These are phyloP conservation scores for Aegilops bicornis DNA, from an alignment of 176 grass and related monocot genomes.

Conservation along the genomic window DNA sequence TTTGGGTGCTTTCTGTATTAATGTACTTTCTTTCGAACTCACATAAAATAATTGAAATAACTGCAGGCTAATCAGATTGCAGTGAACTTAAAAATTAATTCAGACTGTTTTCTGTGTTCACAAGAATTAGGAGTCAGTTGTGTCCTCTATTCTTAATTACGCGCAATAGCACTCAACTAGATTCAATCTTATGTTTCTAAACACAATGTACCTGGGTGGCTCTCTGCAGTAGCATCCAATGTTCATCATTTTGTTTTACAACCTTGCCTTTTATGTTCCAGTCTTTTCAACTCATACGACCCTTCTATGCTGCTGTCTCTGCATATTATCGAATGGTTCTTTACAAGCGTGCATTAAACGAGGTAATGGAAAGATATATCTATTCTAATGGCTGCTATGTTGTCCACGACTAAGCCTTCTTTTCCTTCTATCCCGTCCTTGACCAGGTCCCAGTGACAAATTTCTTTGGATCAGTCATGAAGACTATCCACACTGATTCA, in stretches of 20 bases:
- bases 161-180: constrained; percentile 1
- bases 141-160: not conserved
- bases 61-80: not conserved
- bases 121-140: not conserved
- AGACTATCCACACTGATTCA: constrained; percentile 83
- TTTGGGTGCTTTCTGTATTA: constrained; percentile 14
- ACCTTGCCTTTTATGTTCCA: constrained; percentile 38
- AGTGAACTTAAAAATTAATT: not conserved
- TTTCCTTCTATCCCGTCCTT: constrained; percentile 16
- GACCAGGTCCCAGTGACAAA: constrained; percentile 90
- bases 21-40: not conserved
- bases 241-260: constrained; percentile 12
- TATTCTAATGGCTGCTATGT: constrained; percentile 17
- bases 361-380: constrained; percentile 44
- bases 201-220: not conserved
- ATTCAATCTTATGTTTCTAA: not conserved
- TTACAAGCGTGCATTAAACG: constrained; percentile 66
- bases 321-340: constrained; percentile 94
- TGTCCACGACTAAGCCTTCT: constrained; percentile 3
- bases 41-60: constrained; percentile 27
- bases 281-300: constrained; percentile 96
- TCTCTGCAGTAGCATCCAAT: not conserved
- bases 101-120: not conserved
- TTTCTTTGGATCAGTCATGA: constrained; percentile 99
- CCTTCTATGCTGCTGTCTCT: constrained; percentile 80